A percentile compares a stretch with the other conserved stretches of the same genome.
These are phyloP conservation scores for Wickerhamomyces alni DNA, from an alignment of 805 yeast species.

Conservation along the genomic window DNA sequence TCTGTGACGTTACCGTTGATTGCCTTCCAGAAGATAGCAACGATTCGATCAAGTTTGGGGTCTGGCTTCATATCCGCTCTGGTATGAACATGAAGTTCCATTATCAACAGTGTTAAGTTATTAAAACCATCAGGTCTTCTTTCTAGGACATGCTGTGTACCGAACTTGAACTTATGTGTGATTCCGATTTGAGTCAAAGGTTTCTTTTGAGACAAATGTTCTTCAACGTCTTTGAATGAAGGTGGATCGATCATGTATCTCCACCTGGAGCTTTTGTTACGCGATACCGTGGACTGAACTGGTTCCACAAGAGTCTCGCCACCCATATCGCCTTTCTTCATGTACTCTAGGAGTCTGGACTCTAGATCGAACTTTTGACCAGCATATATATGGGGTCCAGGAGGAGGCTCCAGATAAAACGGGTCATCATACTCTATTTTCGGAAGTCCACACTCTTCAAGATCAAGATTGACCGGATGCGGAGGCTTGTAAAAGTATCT, in stretches of 20 bases:
- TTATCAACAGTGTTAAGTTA: conserved; percentile 47
- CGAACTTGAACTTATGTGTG: conserved; percentile 34
- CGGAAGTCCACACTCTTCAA: conserved; percentile 43
- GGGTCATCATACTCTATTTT: conserved; percentile 58
- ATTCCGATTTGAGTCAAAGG: conserved; percentile 47
- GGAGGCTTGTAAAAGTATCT: conserved; percentile 6
- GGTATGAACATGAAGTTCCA: conserved; percentile 66
- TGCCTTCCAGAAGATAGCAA: conserved; percentile 58
- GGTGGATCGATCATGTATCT: conserved; percentile 48
- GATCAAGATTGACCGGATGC: conserved; percentile 26
- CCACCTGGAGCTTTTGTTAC: conserved; percentile 28
- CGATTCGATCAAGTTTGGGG: conserved; percentile 54
- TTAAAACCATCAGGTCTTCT: conserved; percentile 36
- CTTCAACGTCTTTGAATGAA: conserved; percentile 27
- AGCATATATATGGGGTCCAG: conserved; percentile 57
- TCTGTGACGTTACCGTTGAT: conserved; percentile 35
- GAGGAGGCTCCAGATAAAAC: conserved; percentile 44
- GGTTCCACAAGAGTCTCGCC: conserved; percentile 10
- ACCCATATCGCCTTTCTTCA: conserved; percentile 24
- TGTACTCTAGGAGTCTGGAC: conserved; percentile 30
- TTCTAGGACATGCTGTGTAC: conserved; percentile 26
- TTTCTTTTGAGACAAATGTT: conserved; percentile 2
- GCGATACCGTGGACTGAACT: neutral
- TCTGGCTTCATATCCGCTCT: conserved; percentile 51
- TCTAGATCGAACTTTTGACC: conserved; percentile 52